A percentile compares a stretch with the other conserved stretches of the same genome.
Conservation (phyloP, 305 asterid genomes). For the Ilex paraguariensis region DNA sequence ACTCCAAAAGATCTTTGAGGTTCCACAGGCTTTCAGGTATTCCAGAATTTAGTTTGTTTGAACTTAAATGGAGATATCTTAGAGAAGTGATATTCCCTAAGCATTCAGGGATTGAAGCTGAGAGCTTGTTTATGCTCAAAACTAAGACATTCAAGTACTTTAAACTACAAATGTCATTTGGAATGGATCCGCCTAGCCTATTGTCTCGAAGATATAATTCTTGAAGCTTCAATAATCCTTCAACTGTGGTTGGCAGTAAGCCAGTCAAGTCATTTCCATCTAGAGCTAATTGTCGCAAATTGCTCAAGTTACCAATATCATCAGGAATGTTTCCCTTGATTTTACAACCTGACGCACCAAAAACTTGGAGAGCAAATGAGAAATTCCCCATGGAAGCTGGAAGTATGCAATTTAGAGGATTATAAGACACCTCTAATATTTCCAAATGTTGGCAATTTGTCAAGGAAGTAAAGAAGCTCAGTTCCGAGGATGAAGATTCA, state of each 20-base stretch:
- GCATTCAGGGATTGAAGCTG: background rate
- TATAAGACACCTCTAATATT: too few species aligned
- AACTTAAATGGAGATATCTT: background rate
- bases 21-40: background rate
- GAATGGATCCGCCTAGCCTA: background rate
- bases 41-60: constrained; percentile 14
- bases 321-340: background rate
- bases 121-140: background rate
- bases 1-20: background rate
- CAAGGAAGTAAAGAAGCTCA: too few species aligned
- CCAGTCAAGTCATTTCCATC: background rate
- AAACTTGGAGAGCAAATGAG: background rate
- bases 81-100: background rate
- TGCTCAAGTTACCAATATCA: background rate
- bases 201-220: background rate
- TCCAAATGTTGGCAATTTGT: too few species aligned
- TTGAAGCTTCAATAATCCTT: background rate
- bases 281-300: background rate
- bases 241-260: background rate
- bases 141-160: background rate
- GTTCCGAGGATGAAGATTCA: too few species aligned
- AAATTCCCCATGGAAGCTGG: background rate
- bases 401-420: too few species aligned
- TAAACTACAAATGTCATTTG: background rate
- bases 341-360: background rate